Conservation (phyloP, 2,329 filamentous ascomycete genomes). For the Alternaria postmessia region DNA sequence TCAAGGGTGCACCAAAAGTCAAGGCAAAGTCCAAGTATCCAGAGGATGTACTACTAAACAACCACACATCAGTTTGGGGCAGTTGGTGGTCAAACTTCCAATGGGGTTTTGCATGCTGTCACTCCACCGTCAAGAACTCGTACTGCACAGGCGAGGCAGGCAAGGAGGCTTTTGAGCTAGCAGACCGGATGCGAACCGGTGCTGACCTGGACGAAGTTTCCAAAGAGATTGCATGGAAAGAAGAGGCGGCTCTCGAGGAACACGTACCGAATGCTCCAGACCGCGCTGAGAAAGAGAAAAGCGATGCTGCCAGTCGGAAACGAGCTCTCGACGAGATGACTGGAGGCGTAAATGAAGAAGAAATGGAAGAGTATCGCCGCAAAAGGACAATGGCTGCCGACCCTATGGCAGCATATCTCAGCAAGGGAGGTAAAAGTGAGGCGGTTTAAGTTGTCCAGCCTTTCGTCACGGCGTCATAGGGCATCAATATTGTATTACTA, state of each 20-base stretch:
- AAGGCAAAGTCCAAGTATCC: constrained; percentile 87
- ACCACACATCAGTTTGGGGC: constrained; percentile 92
- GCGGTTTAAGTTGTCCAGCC: constrained; percentile 52
- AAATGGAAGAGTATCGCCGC: constrained; percentile 84
- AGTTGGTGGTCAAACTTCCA: constrained; percentile 97
- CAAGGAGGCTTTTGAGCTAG: constrained; percentile 79
- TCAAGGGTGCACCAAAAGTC: constrained; percentile 85
- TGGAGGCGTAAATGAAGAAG: constrained; percentile 78
- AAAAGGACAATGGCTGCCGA: constrained; percentile 78
- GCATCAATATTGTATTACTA: constrained; percentile 25
- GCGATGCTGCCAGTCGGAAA: constrained; percentile 65
- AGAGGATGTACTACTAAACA: constrained; percentile 87
- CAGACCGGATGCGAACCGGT: constrained; percentile 67
- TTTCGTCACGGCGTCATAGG: constrained; percentile 17
- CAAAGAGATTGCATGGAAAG: constrained; percentile 53
- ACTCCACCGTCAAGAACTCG: constrained; percentile 92
- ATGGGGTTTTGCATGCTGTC: constrained; percentile 97
- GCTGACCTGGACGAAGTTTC: constrained; percentile 55
- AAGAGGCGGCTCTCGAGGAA: constrained; percentile 52
- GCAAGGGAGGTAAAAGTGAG: constrained; percentile 73
- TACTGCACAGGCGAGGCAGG: constrained; percentile 96
- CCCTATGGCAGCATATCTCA: constrained; percentile 82
- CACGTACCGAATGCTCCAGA: constrained; percentile 57
- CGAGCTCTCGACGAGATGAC: constrained; percentile 81
- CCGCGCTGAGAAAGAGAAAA: constrained; percentile 51